Evolutionary conservation across 1,284 basidiomycete species (phyloP).

Genomic region (Fomitopsis palustris): DNA sequence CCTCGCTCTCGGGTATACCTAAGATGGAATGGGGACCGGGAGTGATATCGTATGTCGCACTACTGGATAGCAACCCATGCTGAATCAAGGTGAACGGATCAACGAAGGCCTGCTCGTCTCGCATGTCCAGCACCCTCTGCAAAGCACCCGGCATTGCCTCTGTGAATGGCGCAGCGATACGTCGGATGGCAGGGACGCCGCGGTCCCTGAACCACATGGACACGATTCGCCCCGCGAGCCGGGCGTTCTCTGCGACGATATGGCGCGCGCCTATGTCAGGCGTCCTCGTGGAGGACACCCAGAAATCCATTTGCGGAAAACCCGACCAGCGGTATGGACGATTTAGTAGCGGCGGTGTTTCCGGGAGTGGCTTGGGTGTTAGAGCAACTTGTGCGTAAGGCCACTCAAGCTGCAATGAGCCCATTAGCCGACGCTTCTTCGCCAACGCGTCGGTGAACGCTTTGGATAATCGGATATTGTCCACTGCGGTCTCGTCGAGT

Average conservation of each 20-base stretch:
- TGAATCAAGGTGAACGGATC: conserved; percentile 31
- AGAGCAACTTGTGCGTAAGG: conserved; percentile 10
- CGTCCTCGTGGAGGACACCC: conserved; percentile 26
- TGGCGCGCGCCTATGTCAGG: conserved; percentile 40
- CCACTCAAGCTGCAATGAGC: conserved; percentile 4
- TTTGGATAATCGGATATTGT: conserved; percentile 17
- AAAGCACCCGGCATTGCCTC: conserved; percentile 18
- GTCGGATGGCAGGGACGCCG: conserved; percentile 65
- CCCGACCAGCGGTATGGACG: conserved; percentile 42
- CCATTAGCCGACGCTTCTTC: conserved; percentile 6
- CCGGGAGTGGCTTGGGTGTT: conserved; percentile 18
- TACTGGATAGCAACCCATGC: conserved; percentile 31
- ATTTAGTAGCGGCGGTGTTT: conserved; percentile 15
- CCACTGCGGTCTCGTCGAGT: conserved; percentile 4
- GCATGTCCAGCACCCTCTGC: conserved; percentile 26
- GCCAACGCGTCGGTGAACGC: conserved; percentile 9
- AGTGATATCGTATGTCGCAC: conserved; percentile 44
- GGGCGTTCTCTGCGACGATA: conserved; percentile 83
- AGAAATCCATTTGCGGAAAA: conserved; percentile 54
- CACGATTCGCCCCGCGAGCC: conserved; percentile 75
- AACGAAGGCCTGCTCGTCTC: conserved; percentile 42
- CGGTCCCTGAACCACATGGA: conserved; percentile 70
- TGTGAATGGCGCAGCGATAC: conserved; percentile 31
- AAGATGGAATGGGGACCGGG: conserved; percentile 69
- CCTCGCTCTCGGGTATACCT: conserved; percentile 66